Base-by-base conservation (phyloP, 2,329 filamentous ascomycete species). In the Monilinia polystroma region DNA sequence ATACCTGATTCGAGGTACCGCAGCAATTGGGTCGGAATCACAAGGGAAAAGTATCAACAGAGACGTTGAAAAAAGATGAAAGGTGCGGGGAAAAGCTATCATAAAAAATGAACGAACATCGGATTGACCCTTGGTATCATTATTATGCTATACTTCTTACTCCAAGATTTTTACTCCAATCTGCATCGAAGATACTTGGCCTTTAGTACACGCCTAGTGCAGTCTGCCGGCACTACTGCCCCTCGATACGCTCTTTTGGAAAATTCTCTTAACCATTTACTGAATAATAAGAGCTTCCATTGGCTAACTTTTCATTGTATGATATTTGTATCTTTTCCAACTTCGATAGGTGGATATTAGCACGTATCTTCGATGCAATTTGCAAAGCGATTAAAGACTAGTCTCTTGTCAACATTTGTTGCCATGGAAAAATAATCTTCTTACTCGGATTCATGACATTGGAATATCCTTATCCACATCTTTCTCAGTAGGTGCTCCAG, bases 381-480 rank as follows among this genome's bases (percentile, higher is more conserved):
- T 18, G 54, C n/a, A 23, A 58, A 57, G 54, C 14, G 14, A 41
- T 66, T 20, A 18, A 43, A 45, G 23, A 11, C 12, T 45, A 43
- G 20, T 60, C 16, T 29, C 1, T 18, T n/a, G 55, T 47, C 23
- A 29, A 41, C 26, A 3, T 18, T 60, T 18, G 12, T 51, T 38
- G 16, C n/a, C 16, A 26, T 60, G 18, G n/a, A 1, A 49, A 10
- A 26, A 20, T 51, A 51, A 20, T 41, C 4, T 53, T 23, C 32
- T 62, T 23, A 29, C 38, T 58, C n/a, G 8, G 11, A 62, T 51
- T 71, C 67, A 71, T 51, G 70, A 70, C 72, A 74, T 75, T 2
- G 70, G 63, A 7, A 71, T 64, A 64, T 75, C 72, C 20, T 71
- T 67, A 64, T 71, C 70, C 12, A 14, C 29, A 2, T 26, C 49